phyloP scores from a whole-genome alignment of 129 eudicot species.

The Helianthus annuus region DNA sequence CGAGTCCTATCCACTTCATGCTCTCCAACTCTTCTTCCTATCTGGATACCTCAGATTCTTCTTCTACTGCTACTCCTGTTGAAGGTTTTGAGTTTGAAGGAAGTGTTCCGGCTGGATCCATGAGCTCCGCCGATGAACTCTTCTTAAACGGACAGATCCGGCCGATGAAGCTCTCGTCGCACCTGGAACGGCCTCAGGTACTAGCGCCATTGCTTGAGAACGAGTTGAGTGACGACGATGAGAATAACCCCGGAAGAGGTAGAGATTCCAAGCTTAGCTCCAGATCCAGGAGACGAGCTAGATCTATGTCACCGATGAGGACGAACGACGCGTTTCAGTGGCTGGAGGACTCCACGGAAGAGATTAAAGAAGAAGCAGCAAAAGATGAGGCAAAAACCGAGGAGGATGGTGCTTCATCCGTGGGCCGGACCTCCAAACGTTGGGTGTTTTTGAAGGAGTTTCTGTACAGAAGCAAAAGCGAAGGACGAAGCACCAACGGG shows the following conservation, averaged over 20 bases:
- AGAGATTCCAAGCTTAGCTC: conserved; percentile 51
- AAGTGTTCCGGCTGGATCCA: conserved; percentile 34
- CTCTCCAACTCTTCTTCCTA: conserved; percentile 31
- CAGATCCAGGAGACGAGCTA: conserved; percentile 71
- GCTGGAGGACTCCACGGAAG: conserved; percentile 32
- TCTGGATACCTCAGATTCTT: conserved; percentile 14
- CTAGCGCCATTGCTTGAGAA: conserved; percentile 50
- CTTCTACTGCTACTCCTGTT: not conserved
- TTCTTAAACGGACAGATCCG: conserved; percentile 90
- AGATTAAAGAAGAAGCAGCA: not conserved
- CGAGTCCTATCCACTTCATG: conserved; percentile 77
- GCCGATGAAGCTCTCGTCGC: conserved; percentile 74
- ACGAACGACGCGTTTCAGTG: conserved; percentile 43
- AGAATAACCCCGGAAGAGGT: conserved; percentile 35
- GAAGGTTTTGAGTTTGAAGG: conserved; percentile 60
- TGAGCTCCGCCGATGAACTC: conserved; percentile 80
- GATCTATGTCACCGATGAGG: conserved; percentile 79
- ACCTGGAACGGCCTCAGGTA: conserved; percentile 56
- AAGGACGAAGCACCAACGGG: conserved; percentile 53
- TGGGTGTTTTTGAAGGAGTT: conserved; percentile 90
- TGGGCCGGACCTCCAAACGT: conserved; percentile 70
- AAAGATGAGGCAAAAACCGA: conserved; percentile 14
- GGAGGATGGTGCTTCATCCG: conserved; percentile 48
- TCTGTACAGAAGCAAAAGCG: conserved; percentile 75
- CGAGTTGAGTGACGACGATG: conserved; percentile 29